Percentiles rank a stretch among this genome's conserved stretches.
These are phyloP conservation scores for Carex sylvatica DNA, from an alignment of 202 grass and related monocot genomes.

Conservation along the genomic window DNA sequence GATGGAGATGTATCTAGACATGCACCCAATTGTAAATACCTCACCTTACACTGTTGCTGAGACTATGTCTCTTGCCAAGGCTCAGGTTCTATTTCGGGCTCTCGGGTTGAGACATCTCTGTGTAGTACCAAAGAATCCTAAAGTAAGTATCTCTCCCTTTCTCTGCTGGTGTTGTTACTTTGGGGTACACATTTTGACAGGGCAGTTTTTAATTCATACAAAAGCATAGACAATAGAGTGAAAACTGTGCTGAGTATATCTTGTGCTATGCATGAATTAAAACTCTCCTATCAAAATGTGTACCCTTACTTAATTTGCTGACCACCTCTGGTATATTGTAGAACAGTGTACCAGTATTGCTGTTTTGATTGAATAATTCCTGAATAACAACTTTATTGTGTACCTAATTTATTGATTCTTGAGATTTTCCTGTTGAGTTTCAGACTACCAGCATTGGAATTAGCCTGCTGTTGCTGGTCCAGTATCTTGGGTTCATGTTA, in stretches of 20 bases:
- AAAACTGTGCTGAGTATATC: no score
- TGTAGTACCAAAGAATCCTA: slow-evolving; percentile 77
- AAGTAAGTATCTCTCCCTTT: slow-evolving; percentile 43
- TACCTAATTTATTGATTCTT: not conserved
- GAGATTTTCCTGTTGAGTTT: not conserved
- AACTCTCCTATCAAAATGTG: no score
- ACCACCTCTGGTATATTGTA: not conserved
- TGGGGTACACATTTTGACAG: no score
- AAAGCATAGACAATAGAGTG: no score
- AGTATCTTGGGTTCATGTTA: not conserved
- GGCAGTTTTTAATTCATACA: no score
- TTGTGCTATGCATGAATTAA: no score
- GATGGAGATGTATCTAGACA: slow-evolving; percentile 93
- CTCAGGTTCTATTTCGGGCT: slow-evolving; percentile 72
- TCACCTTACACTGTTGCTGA: slow-evolving; percentile 91
- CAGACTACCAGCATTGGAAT: not conserved
- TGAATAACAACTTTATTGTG: not conserved
- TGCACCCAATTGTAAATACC: slow-evolving; percentile 78
- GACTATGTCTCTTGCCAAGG: slow-evolving; percentile 89
- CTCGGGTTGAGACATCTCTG: slow-evolving; percentile 78
- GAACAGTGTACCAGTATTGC: not conserved
- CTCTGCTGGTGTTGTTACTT: not conserved
- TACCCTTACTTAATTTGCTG: not conserved
- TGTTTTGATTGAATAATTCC: not conserved
- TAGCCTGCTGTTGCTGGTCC: not conserved